Evolutionary conservation across 2,329 filamentous ascomycete genomes (phyloP).

Genomic region (Emericellopsis atlantica): DNA sequence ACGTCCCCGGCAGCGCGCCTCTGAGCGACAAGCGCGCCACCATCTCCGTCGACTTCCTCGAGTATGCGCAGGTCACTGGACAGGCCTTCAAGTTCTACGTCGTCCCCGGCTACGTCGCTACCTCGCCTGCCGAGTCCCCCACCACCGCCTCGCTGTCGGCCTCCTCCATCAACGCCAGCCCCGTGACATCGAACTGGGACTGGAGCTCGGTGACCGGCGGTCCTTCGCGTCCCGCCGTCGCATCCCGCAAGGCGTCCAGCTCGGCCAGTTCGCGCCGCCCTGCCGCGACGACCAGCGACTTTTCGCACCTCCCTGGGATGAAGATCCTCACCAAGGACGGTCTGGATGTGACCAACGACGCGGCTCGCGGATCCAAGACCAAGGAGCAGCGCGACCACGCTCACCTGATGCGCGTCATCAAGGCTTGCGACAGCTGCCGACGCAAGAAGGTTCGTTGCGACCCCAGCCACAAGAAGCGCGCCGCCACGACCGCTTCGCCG

Average conservation of each 20-base stretch:
- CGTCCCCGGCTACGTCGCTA: slow-evolving; percentile 18
- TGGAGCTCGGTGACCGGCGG: slow-evolving; percentile 25
- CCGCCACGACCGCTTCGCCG: slow-evolving; percentile 9
- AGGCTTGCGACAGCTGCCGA: slow-evolving; percentile 51
- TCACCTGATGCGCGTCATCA: slow-evolving; percentile 53
- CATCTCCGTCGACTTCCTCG: slow-evolving; percentile 47
- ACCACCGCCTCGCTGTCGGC: slow-evolving; percentile 30
- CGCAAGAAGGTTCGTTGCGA: slow-evolving; percentile 53
- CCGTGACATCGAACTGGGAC: slow-evolving; percentile 32
- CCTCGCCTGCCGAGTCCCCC: slow-evolving; percentile 28
- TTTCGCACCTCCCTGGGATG: slow-evolving; percentile 47
- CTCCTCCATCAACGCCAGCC: slow-evolving; percentile 35
- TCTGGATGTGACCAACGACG: slow-evolving; percentile 48
- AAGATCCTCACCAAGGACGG: slow-evolving; percentile 55
- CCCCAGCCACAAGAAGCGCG: slow-evolving; percentile 42
- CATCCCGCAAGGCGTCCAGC: slow-evolving; percentile 11
- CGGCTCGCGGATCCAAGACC: slow-evolving; percentile 50
- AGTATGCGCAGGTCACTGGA: slow-evolving; percentile 37
- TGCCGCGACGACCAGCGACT: slow-evolving; percentile 19
- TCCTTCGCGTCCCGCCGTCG: slow-evolving; percentile 12
- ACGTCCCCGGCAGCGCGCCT: slow-evolving; percentile 37
- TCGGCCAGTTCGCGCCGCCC: slow-evolving; percentile 12
- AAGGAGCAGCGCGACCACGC: slow-evolving; percentile 57
- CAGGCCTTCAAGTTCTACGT: slow-evolving; percentile 50
- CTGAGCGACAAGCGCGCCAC: slow-evolving; percentile 46